These are phyloP conservation scores for Eucalyptus marginata DNA, from an alignment of 345 rosid genomes.

Conservation along the genomic window DNA sequence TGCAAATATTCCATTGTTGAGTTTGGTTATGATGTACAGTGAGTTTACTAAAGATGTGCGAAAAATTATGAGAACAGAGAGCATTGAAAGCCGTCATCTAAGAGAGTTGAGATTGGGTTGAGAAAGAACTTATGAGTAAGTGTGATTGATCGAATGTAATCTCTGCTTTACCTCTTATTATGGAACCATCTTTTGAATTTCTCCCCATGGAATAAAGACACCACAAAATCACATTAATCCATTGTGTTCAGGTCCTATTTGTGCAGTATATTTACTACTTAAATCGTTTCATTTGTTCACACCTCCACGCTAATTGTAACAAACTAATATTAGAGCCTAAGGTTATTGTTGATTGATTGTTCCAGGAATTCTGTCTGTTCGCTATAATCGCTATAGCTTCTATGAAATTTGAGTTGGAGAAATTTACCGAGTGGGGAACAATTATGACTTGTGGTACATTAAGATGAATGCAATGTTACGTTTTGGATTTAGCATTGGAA, in stretches of 20 bases:
- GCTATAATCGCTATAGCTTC: neutral
- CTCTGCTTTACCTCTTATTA: neutral
- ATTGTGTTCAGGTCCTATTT: neutral
- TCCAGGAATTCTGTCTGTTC: neutral
- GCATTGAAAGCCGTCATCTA: neutral
- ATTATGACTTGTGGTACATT: neutral
- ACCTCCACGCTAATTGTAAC: rapidly evolving
- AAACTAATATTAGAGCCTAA: neutral
- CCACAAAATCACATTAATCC: neutral
- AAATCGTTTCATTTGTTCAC: neutral
- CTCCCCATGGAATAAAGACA: neutral
- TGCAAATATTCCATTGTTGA: neutral
- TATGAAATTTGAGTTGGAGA: neutral
- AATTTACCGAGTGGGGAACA: neutral
- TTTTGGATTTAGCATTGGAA: neutral
- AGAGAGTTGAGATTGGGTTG: neutral
- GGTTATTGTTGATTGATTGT: neutral
- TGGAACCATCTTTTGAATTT: neutral
- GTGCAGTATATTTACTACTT: neutral
- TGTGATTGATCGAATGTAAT: neutral
- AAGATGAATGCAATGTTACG: neutral
- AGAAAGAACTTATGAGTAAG: neutral
- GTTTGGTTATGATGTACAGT: neutral
- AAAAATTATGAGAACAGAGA: neutral
- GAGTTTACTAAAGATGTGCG: neutral